phyloP scores from a whole-genome alignment of 768 basidiomycete genomes.

The Amanita jacksonii region DNA sequence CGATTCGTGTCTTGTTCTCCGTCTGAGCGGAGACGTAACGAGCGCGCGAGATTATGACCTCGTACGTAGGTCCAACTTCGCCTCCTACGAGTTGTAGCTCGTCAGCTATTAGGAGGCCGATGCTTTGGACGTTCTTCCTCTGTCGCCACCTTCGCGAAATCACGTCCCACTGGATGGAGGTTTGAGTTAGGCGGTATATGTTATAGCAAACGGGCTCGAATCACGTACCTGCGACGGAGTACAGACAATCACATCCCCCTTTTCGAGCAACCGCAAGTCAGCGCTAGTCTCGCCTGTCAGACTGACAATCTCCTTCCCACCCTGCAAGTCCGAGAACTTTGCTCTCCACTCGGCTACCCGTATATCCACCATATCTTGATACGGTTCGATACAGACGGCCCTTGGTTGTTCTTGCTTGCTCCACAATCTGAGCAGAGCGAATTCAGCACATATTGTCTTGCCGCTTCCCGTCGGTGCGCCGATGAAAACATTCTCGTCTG shows the following conservation, averaged over 20 bases:
- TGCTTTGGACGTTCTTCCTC: slow-evolving; percentile 90
- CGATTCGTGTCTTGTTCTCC: slow-evolving; percentile 85
- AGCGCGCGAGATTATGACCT: slow-evolving; percentile 92
- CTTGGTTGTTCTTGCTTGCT: slow-evolving; percentile 71
- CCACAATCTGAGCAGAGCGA: slow-evolving; percentile 90
- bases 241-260: slow-evolving; percentile 89
- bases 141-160: slow-evolving; percentile 94
- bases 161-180: slow-evolving; percentile 73
- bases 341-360: slow-evolving; percentile 82
- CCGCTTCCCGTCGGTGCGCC: slow-evolving; percentile 96
- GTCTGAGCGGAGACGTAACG: slow-evolving; percentile 93
- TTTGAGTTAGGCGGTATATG: slow-evolving; percentile 7
- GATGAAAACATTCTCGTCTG: slow-evolving; percentile 94
- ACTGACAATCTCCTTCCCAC: slow-evolving; percentile 89
- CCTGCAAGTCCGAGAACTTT: slow-evolving; percentile 77
- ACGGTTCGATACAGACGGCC: slow-evolving; percentile 93
- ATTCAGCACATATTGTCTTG: slow-evolving; percentile 96
- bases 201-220: not conserved
- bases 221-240: slow-evolving; percentile 76
- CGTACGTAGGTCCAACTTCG: slow-evolving; percentile 96
- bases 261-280: slow-evolving; percentile 81
- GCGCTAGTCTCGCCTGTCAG: slow-evolving; percentile 92
- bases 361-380: slow-evolving; percentile 94
- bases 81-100: slow-evolving; percentile 94
- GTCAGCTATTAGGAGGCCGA: slow-evolving; percentile 89